These are phyloP conservation scores for Fusarium paranaense DNA, from an alignment of 2,329 filamentous ascomycete species.

Conservation along the genomic window DNA sequence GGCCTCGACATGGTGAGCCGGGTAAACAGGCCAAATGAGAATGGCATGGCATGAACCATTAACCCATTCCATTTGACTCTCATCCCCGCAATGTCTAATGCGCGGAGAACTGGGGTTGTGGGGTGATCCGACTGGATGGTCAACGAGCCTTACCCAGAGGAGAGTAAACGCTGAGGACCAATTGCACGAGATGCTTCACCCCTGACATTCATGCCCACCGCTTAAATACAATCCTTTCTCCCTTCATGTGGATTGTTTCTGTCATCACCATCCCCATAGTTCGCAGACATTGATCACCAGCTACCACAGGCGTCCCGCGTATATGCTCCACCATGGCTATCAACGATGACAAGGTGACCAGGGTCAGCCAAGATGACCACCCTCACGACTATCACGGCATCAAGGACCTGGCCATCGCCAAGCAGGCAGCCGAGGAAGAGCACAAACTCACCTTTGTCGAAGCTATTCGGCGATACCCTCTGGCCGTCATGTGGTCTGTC, in stretches of 20 bases:
- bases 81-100: neutral
- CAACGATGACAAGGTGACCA: constrained; percentile 28
- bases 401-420: constrained; percentile 29
- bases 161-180: neutral
- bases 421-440: constrained; percentile 29
- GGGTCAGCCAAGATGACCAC: constrained; percentile 32
- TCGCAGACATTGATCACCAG: no score
- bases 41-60: neutral
- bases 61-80: neutral
- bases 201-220: neutral
- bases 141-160: neutral
- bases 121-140: neutral
- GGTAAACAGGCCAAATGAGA: neutral
- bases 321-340: neutral
- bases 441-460: constrained; percentile 26
- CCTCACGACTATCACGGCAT: neutral
- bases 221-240: neutral
- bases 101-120: neutral
- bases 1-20: neutral
- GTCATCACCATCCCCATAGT: neutral
- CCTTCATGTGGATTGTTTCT: neutral
- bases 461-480: constrained; percentile 27
- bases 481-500: constrained; percentile 16
- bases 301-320: no score
- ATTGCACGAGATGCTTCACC: neutral